Conservation (phyloP, 805 yeast species). For the Cyberlindnera samutprakarnensis region DNA sequence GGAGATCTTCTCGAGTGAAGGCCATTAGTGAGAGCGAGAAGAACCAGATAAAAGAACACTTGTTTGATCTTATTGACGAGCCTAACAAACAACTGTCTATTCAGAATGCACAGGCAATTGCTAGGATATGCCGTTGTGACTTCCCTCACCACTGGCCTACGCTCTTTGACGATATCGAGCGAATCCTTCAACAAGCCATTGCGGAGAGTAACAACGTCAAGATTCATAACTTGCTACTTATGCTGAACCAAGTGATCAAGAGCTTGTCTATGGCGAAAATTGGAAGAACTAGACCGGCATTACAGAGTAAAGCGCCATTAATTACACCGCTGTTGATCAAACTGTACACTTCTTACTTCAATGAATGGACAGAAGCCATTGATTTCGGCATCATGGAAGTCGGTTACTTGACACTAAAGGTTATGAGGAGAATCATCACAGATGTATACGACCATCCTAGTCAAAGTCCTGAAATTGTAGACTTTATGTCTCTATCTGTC, state of each 20-base stretch:
- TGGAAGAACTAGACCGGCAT: constrained; percentile 72
- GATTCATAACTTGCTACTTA: constrained; percentile 54
- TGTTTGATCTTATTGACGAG: constrained; percentile 58
- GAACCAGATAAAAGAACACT: constrained; percentile 43
- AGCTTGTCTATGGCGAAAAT: constrained; percentile 67
- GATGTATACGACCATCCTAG: constrained; percentile 74
- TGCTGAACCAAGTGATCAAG: constrained; percentile 75
- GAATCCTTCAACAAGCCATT: constrained; percentile 35
- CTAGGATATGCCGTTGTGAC: constrained; percentile 73
- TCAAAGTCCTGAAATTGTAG: constrained; percentile 46
- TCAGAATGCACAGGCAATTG: constrained; percentile 80
- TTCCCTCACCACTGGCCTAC: constrained; percentile 86
- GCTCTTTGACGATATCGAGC: constrained; percentile 58
- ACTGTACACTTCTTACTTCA: constrained; percentile 52
- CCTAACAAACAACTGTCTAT: constrained; percentile 66
- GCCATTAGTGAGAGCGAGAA: constrained; percentile 64
- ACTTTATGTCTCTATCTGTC: constrained; percentile 50
- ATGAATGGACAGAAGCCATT: constrained; percentile 48
- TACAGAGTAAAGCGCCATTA: constrained; percentile 64
- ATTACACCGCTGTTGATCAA: constrained; percentile 53
- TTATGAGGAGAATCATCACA: constrained; percentile 60
- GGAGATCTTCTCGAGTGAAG: constrained; percentile 64
- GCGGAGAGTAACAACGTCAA: constrained; percentile 40
- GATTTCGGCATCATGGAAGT: constrained; percentile 56
- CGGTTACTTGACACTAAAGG: constrained; percentile 72